Conservation (phyloP, 768 basidiomycete species). For the Tephrocybe sp. region DNA sequence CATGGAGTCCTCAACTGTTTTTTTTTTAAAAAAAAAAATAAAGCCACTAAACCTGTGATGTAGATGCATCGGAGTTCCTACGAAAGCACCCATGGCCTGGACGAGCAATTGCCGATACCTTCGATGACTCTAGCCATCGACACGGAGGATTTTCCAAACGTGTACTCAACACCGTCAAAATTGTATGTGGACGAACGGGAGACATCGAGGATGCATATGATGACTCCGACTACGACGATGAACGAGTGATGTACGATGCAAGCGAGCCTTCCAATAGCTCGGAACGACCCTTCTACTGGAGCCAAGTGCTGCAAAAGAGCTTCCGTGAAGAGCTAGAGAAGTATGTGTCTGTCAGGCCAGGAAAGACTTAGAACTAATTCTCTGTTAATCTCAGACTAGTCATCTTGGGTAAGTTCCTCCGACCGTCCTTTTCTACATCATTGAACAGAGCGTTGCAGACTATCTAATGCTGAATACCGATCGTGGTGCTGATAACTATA, state of each 20-base stretch:
- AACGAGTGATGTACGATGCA: slow-evolving; percentile 63
- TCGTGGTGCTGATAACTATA: slow-evolving; percentile 84
- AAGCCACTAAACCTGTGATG: background rate
- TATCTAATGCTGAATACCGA: slow-evolving; percentile 94
- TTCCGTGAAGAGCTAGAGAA: slow-evolving; percentile 90
- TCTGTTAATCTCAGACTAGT: slow-evolving; percentile 60
- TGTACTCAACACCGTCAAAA: slow-evolving; percentile 62
- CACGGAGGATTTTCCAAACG: slow-evolving; percentile 68
- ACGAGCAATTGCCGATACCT: slow-evolving; percentile 78
- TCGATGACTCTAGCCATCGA: slow-evolving; percentile 79
- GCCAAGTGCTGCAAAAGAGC: slow-evolving; percentile 67
- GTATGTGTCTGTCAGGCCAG: slow-evolving; percentile 35
- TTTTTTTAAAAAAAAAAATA: background rate
- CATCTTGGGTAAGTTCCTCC: slow-evolving; percentile 59
- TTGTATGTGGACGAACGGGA: slow-evolving; percentile 85
- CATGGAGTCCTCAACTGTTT: slow-evolving; percentile 19
- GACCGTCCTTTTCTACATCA: background rate
- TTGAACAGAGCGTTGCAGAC: slow-evolving; percentile 41
- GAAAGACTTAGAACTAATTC: slow-evolving; percentile 3
- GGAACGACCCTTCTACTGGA: slow-evolving; percentile 79
- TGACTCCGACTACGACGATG: slow-evolving; percentile 73
- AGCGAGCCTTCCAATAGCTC: slow-evolving; percentile 51
- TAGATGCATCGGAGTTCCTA: slow-evolving; percentile 87
- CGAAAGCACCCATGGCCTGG: slow-evolving; percentile 87
- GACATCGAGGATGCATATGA: slow-evolving; percentile 67